These are phyloP conservation scores for Agastache rugosa DNA, from an alignment of 257 asterid genomes.

Conservation along the genomic window DNA sequence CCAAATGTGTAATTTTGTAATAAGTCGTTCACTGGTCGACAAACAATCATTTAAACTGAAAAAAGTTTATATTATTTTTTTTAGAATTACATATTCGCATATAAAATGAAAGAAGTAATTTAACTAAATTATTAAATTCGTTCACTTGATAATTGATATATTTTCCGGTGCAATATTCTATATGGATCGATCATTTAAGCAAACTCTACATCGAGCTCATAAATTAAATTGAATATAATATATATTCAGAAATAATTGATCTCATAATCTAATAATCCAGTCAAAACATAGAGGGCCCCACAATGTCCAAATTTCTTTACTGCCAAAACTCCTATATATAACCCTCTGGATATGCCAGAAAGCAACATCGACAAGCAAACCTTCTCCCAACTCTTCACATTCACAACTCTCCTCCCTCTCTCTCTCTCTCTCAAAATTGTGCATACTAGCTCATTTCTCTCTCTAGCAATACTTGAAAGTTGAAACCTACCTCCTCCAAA, in stretches of 20 bases:
- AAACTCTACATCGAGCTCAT: not conserved
- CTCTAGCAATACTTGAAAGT: not conserved
- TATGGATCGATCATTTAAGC: not conserved
- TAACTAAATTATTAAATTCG: not conserved
- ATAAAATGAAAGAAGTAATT: not conserved
- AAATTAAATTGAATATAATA: not conserved
- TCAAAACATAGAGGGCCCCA: constrained; percentile 40
- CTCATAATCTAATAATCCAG: constrained; percentile 13
- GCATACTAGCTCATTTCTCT: not conserved
- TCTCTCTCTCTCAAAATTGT: constrained; percentile 25
- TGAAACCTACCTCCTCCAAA: not conserved
- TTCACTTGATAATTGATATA: not conserved
- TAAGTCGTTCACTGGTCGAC: not conserved
- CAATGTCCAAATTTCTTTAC: constrained; percentile 31
- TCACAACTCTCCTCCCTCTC: constrained; percentile 31
- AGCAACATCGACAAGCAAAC: constrained; percentile 37
- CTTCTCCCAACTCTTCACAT: constrained; percentile 13
- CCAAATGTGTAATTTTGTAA: not conserved
- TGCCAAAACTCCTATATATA: constrained; percentile 41
- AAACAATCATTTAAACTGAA: no score
- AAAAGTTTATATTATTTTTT: not conserved
- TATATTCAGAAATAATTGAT: constrained; percentile 1
- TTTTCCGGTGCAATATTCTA: not conserved
- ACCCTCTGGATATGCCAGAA: constrained; percentile 34
- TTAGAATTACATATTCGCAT: not conserved